A percentile compares a stretch with the other conserved stretches of the same genome.
Evolutionary conservation across 768 basidiomycete genomes (phyloP).

Genomic region (Termitomyces bulborhizus): DNA sequence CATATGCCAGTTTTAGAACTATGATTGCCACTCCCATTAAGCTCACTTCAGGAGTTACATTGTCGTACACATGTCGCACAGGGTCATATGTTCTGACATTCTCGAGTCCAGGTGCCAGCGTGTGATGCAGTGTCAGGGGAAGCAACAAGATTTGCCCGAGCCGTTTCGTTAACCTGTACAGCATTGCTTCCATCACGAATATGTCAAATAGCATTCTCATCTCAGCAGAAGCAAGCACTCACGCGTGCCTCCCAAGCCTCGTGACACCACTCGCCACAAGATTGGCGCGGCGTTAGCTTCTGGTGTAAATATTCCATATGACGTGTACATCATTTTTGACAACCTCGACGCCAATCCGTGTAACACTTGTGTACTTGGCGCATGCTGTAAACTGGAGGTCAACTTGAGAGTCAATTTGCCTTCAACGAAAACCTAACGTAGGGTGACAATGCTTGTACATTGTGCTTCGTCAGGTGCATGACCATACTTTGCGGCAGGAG

Average conservation of each 20-base stretch:
- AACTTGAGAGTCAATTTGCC: not conserved
- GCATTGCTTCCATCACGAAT: conserved; percentile 37
- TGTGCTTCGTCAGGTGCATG: conserved; percentile 68
- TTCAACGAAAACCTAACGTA: conserved; percentile 37
- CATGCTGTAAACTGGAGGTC: conserved; percentile 38
- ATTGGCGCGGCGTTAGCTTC: conserved; percentile 72
- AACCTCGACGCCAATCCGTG: conserved; percentile 60
- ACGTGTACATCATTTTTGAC: conserved; percentile 45
- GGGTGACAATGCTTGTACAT: conserved; percentile 61
- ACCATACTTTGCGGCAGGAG: conserved; percentile 57
- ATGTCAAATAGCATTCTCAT: conserved; percentile 12
- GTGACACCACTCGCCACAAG: conserved; percentile 65
- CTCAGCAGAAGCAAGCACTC: conserved; percentile 24
- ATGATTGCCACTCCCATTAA: conserved; percentile 56
- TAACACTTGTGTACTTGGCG: conserved; percentile 51
- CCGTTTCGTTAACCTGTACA: conserved; percentile 61
- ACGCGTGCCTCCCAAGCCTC: conserved; percentile 71
- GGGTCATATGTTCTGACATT: conserved; percentile 31
- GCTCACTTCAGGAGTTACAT: conserved; percentile 61
- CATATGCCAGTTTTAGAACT: conserved; percentile 81
- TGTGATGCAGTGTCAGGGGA: conserved; percentile 54
- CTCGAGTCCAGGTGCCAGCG: conserved; percentile 37
- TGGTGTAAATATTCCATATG: conserved; percentile 59
- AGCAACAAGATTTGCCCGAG: conserved; percentile 49
- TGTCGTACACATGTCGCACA: conserved; percentile 50